phyloP scores from a whole-genome alignment of 2,329 filamentous ascomycete species.

The Sphaerulina musiva region DNA sequence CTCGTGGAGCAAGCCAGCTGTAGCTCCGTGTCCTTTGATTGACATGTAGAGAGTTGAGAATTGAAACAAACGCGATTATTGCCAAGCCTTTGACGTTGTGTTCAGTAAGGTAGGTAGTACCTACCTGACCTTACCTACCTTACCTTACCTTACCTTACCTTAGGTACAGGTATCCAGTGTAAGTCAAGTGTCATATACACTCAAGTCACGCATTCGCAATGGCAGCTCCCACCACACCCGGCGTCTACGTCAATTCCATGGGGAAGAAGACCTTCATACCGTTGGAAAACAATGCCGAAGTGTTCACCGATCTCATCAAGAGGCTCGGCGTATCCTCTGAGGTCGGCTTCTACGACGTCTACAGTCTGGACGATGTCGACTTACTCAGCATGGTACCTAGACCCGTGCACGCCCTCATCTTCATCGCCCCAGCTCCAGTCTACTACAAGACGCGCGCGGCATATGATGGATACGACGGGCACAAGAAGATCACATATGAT shows the following conservation, averaged over 20 bases:
- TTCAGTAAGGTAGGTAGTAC: no score
- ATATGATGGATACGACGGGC: slow-evolving; percentile 36
- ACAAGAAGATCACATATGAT: slow-evolving; percentile 37
- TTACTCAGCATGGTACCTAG: slow-evolving; percentile 47
- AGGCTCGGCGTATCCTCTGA: slow-evolving; percentile 44
- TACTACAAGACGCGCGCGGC: slow-evolving; percentile 39
- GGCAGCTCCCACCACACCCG: slow-evolving; percentile 19
- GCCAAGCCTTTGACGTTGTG: no score
- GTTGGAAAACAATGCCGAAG: slow-evolving; percentile 51
- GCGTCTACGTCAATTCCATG: slow-evolving; percentile 22
- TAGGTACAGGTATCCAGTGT: no score
- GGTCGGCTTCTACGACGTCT: slow-evolving; percentile 50
- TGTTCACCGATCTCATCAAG: slow-evolving; percentile 46
- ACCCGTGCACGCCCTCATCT: slow-evolving; percentile 49
- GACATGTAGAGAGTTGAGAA: no score
- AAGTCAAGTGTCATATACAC: neutral
- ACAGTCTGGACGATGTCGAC: slow-evolving; percentile 47
- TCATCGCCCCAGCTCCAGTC: slow-evolving; percentile 45
- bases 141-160: no score
- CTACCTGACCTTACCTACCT: no score
- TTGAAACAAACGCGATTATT: no score
- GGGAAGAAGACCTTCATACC: slow-evolving; percentile 31
- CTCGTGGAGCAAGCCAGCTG: no score
- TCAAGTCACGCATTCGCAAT: neutral
- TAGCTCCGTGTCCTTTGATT: no score